phyloP scores from a whole-genome alignment of 2,329 filamentous ascomycete genomes.

The Talaromyces sp. region DNA sequence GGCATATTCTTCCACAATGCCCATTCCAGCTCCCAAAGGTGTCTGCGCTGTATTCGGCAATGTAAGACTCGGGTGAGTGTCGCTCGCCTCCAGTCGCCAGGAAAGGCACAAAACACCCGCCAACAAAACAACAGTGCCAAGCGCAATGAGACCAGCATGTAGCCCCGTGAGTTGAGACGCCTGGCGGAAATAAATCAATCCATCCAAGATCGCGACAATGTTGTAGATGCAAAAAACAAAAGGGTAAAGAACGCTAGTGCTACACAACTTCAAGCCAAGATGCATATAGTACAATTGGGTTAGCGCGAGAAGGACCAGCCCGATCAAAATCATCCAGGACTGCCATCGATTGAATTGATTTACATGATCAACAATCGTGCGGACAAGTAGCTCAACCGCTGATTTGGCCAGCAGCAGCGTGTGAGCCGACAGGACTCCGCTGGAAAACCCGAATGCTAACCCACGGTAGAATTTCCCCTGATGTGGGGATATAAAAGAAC shows the following conservation, averaged over 20 bases:
- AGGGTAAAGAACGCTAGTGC: conserved; percentile 91
- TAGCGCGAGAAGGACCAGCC: conserved; percentile 75
- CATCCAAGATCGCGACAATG: conserved; percentile 95
- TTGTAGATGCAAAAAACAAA: conserved; percentile 99
- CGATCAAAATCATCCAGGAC: conserved; percentile 85
- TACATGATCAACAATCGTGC: conserved; percentile 75
- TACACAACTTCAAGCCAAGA: conserved; percentile 87
- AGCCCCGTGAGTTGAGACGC: conserved; percentile 72
- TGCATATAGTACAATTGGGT: conserved; percentile 95
- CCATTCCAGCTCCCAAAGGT: conserved; percentile 75
- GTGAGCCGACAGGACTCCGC: conserved; percentile 90
- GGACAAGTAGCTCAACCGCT: conserved; percentile 87
- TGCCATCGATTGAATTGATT: conserved; percentile 97
- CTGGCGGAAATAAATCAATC: conserved; percentile 94
- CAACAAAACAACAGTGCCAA: conserved; percentile 83
- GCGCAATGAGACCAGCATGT: conserved; percentile 68
- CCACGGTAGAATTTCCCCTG: conserved; percentile 74
- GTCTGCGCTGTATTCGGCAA: conserved; percentile 58
- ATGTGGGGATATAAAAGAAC: conserved; percentile 47
- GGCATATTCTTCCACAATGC: conserved; percentile 63
- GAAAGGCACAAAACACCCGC: conserved; percentile 86
- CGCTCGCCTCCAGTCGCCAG: conserved; percentile 79
- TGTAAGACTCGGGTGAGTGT: conserved; percentile 34
- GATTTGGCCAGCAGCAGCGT: conserved; percentile 92
- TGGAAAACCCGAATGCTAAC: conserved; percentile 82